Conservation (phyloP, 148 eudicot genomes). For the Fagopyrum esculentum region DNA sequence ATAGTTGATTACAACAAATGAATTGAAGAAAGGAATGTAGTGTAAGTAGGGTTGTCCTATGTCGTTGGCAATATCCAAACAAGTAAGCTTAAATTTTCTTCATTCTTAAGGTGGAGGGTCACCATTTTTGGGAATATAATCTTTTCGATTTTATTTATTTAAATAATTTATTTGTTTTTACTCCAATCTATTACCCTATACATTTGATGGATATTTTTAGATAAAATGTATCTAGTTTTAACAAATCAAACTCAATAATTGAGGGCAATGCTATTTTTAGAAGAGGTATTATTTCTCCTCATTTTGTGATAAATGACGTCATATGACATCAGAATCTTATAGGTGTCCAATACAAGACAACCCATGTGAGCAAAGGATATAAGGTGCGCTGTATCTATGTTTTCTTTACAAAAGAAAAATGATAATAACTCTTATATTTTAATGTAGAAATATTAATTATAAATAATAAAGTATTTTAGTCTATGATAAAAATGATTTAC, state of each 20-base stretch:
- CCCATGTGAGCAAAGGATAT: neutral
- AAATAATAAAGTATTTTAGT: no score
- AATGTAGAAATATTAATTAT: no score
- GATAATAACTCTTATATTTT: no score
- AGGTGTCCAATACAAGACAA: slow-evolving; percentile 1
- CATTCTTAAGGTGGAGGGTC: neutral
- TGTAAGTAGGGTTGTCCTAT: neutral
- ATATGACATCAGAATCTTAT: neutral
- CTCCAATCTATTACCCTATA: neutral
- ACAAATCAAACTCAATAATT: neutral
- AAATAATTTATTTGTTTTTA: neutral
- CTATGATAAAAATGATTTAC: no score
- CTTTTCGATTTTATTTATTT: neutral
- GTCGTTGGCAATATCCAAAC: neutral
- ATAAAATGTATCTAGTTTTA: neutral
- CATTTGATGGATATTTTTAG: neutral
- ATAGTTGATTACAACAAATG: neutral
- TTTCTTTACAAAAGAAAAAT: no score
- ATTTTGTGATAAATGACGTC: neutral
- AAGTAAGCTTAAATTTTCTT: neutral
- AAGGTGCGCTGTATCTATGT: neutral
- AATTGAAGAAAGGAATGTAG: neutral
- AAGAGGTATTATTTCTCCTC: neutral
- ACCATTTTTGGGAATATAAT: neutral
- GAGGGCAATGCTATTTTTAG: neutral